These are phyloP conservation scores for Fraxinus anomala DNA, from an alignment of 257 asterid genomes.

Conservation along the genomic window DNA sequence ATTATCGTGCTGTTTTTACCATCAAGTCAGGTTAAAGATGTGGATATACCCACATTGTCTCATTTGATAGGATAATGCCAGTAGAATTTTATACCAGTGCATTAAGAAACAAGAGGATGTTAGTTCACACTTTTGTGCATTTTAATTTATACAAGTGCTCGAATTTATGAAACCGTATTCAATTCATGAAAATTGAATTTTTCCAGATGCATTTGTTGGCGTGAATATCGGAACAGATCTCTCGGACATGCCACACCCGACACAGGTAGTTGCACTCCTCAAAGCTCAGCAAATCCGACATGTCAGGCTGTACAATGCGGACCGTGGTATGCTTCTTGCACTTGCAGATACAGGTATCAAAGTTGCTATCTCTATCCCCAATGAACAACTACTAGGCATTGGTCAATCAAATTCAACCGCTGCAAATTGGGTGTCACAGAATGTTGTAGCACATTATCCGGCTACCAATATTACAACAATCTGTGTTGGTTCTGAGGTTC, in stretches of 20 bases:
- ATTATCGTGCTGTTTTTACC: not conserved
- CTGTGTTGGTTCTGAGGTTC: slow-evolving; percentile 82
- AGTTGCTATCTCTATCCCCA: slow-evolving; percentile 68
- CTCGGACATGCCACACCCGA: slow-evolving; percentile 85
- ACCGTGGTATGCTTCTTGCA: slow-evolving; percentile 81
- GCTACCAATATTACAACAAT: slow-evolving; percentile 70
- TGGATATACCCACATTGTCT: not conserved
- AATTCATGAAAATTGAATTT: not conserved
- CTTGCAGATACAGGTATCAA: slow-evolving; percentile 77
- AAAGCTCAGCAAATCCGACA: slow-evolving; percentile 69
- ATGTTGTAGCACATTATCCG: slow-evolving; percentile 73
- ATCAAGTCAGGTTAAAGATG: not conserved
- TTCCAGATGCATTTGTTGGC: slow-evolving; percentile 65
- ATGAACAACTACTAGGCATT: slow-evolving; percentile 69
- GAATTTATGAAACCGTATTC: too few relatives aligned
- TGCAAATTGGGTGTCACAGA: slow-evolving; percentile 83
- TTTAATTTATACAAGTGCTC: not conserved
- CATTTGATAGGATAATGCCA: not conserved
- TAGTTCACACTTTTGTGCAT: slow-evolving; percentile 2
- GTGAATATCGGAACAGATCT: slow-evolving; percentile 80
- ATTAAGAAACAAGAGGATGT: slow-evolving; percentile 5
- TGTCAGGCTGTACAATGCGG: slow-evolving; percentile 69
- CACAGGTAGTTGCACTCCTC: slow-evolving; percentile 82
- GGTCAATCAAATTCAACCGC: slow-evolving; percentile 85
- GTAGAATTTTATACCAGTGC: not conserved